Percentiles rank a stretch among this genome's conserved stretches.
phyloP scores from a whole-genome alignment of 2,329 filamentous ascomycete genomes.

The Botrytis tulipae region DNA sequence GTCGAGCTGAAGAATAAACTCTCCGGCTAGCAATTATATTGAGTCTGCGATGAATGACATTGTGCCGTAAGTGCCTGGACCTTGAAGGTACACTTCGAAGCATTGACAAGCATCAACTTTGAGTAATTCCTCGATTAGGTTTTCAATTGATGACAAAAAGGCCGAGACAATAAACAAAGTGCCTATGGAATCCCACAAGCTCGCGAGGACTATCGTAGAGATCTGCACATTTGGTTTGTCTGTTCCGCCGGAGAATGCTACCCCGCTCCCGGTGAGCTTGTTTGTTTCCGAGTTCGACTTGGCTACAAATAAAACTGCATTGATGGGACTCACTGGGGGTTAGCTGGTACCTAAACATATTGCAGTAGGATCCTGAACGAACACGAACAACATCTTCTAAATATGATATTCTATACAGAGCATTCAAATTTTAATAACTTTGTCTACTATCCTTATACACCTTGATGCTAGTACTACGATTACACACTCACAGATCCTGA shows the following conservation, averaged over 20 bases:
- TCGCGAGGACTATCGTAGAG: no score
- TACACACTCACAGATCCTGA: not conserved
- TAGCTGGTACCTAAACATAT: not conserved
- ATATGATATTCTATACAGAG: not conserved
- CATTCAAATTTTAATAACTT: not conserved
- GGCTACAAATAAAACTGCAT: not conserved
- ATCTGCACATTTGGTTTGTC: not conserved
- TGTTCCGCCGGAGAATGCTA: not conserved
- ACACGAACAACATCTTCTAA: not conserved
- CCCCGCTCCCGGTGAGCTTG: conserved; percentile 6
- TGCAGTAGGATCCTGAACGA: not conserved
- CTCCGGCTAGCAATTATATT: not conserved
- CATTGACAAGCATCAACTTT: conserved; percentile 20
- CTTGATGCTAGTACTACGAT: not conserved
- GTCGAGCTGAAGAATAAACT: not conserved
- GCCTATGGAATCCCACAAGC: not conserved
- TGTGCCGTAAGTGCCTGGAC: not conserved
- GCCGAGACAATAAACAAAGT: not conserved
- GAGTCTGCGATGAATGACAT: not conserved
- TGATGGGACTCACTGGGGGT: not conserved
- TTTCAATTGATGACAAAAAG: not conserved
- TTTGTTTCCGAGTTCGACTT: not conserved
- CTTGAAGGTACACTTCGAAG: conserved; percentile 16
- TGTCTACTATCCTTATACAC: not conserved
- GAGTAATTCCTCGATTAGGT: not conserved